phyloP scores from a whole-genome alignment of 129 eudicot genomes.

The Scalesia atractyloides region DNA sequence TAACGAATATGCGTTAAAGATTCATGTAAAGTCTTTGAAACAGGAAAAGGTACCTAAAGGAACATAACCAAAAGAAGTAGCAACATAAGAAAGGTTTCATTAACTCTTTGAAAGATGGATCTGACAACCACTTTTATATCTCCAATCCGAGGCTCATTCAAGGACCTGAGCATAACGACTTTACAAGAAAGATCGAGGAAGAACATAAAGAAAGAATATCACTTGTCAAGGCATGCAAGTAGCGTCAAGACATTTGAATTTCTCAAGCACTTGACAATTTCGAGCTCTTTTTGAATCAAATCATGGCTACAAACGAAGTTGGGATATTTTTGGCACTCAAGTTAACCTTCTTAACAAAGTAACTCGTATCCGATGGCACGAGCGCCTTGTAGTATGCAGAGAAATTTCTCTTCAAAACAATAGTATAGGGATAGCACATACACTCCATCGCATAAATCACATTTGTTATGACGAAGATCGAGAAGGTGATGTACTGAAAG shows the following conservation, averaged over 20 bases:
- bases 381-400: constrained; percentile 68
- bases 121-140: constrained; percentile 74
- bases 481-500: no score
- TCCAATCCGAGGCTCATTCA: constrained; percentile 72
- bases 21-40: background rate
- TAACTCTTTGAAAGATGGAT: constrained; percentile 80
- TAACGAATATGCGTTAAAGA: constrained; percentile 15
- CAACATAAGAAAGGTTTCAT: constrained; percentile 67
- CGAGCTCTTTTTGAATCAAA: constrained; percentile 60
- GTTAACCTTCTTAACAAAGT: constrained; percentile 70
- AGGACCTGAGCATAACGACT: constrained; percentile 57
- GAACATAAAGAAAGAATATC: constrained; percentile 62
- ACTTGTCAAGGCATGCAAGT: constrained; percentile 60
- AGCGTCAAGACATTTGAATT: constrained; percentile 83
- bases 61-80: constrained; percentile 75
- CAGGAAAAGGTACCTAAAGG: constrained; percentile 63
- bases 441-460: constrained; percentile 76
- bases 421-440: constrained; percentile 38
- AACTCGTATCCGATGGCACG: constrained; percentile 71
- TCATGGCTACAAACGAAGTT: constrained; percentile 49
- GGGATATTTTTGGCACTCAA: constrained; percentile 71
- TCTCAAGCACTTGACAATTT: constrained; percentile 58
- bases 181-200: constrained; percentile 69
- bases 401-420: constrained; percentile 49
- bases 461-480: constrained; percentile 18